phyloP scores from a whole-genome alignment of 345 rosid species.

The Camelina laxa region DNA sequence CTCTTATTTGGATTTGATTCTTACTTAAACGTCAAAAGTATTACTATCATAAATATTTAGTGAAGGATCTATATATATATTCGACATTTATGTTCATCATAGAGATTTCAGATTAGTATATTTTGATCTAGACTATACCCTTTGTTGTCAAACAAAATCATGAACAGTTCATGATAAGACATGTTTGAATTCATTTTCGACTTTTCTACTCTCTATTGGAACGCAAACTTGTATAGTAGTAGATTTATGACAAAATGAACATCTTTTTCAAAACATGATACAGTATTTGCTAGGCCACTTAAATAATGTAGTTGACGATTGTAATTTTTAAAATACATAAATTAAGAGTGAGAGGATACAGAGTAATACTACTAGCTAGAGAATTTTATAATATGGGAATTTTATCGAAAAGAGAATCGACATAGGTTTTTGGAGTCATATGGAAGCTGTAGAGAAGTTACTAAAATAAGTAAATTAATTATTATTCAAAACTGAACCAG shows the following conservation, averaged over 20 bases:
- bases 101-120: not conserved
- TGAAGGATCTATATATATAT: no score
- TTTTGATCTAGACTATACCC: not conserved
- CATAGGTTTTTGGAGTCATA: constrained; percentile 41
- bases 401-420: constrained; percentile 39
- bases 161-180: not conserved
- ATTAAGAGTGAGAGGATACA: not conserved
- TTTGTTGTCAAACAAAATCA: not conserved
- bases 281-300: not conserved
- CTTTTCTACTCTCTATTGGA: not conserved
- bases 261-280: not conserved
- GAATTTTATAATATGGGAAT: constrained; percentile 11
- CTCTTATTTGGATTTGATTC: no score
- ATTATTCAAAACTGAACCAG: not conserved
- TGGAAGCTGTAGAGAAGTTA: constrained; percentile 45
- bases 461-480: constrained; percentile 36
- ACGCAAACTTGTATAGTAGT: not conserved
- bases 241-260: not conserved
- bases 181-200: not conserved
- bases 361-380: not conserved
- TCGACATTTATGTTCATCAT: no score
- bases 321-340: not conserved
- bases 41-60: no score
- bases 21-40: no score
- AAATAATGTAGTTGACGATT: not conserved